Base-by-base conservation (phyloP, 139 green algal species). In the Astrephomene gubernaculifera region DNA sequence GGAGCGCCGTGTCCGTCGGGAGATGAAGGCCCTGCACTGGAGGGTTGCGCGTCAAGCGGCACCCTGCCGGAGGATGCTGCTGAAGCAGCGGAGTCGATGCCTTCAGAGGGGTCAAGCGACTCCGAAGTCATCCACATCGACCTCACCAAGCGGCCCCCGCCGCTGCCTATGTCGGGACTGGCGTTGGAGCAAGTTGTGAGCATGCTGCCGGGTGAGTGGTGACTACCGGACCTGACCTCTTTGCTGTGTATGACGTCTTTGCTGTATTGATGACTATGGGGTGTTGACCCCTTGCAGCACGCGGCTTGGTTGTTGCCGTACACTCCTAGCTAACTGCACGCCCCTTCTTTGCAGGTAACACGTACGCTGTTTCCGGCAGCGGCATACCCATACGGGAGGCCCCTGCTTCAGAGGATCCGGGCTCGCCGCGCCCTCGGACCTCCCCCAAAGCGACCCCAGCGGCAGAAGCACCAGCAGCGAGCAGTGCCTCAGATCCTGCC, bases 51-150 rank as follows among this genome's bases (percentile, higher is more conserved):
- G n/a, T n/a, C n/a, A n/a, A n/a, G n/a, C n/a, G n/a, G n/a, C n/a
- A n/a, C n/a, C n/a, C n/a, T n/a, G n/a, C n/a, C n/a, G n/a, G n/a
- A n/a, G n/a, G n/a, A n/a, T n/a, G n/a, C n/a, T n/a, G n/a, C n/a
- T n/a, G n/a, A n/a, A n/a, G n/a, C 24, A 7, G 33, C 74, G 19
- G 71, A 45, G 4, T 14, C 33, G 19, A 3, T 35, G 27, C 36
- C 8, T 2, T 60, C 53, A 17, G n/a, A 44, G 19, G 45, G 29
- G 33, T 29, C 39, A 52, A 14, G 43, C 38, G 63, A 75, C 35
- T 41, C 79, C 3, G 63, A 75, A 31, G 45, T 86, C 14, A 86
- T 86, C 10, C 65, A 86, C 14, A 86, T 86, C 9, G 79, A 86
- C 79, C 65, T 86, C 8, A 78, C 65, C 6, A 35, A 78, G 25